Base-by-base conservation (phyloP, 2,329 filamentous ascomycete genomes). In the Ophiostoma quercus region DNA sequence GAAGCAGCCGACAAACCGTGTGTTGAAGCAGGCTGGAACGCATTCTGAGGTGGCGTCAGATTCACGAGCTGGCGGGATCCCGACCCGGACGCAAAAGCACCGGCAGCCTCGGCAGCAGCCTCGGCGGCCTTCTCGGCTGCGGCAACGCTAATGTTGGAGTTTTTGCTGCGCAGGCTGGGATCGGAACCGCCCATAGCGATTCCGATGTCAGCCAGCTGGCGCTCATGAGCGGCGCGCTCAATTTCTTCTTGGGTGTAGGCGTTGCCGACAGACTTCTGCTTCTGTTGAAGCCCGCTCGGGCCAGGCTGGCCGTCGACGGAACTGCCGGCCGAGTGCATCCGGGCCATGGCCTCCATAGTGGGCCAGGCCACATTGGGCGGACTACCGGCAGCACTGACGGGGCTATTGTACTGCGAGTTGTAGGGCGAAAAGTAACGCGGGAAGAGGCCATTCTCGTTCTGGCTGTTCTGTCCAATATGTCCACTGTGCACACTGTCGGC, bases 381-480 rank as follows among this genome's bases (percentile, higher is more conserved):
- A 47, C 83, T 82, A 41, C 83, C 82, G 0, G 77, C 77, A 0
- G 78, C 82, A 68, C 80, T 84, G 71, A 86, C 80, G 0, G 87
- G 87, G 74, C 85, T 88, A 76, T 80, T 86, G 77, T 83, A 88
- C 71, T 87, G 84, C 57, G 85, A 87, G 25, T 80, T 82, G 75
- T 88, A 89, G 0, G 87, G 87, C 3, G 85, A 87, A 73, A 87
- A 83, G 77, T 88, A 86, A 7, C 80, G 81, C 0, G 72, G 79
- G 73, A 73, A 69, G 72, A 41, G 41, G 66, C 72, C 71, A 37
- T 54, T 69, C 25, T 68, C 69, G 19, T 39, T 41, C 81, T 77
- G 43, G 4, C 14, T 16, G 16, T 47, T 47, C 7, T 16, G 43
- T 19, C 43, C 78, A 65, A 82, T 80, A 1, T 80, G 79, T 62